phyloP scores from a whole-genome alignment of 495 filamentous ascomycete genomes.

The Talaromyces thailandensis region DNA sequence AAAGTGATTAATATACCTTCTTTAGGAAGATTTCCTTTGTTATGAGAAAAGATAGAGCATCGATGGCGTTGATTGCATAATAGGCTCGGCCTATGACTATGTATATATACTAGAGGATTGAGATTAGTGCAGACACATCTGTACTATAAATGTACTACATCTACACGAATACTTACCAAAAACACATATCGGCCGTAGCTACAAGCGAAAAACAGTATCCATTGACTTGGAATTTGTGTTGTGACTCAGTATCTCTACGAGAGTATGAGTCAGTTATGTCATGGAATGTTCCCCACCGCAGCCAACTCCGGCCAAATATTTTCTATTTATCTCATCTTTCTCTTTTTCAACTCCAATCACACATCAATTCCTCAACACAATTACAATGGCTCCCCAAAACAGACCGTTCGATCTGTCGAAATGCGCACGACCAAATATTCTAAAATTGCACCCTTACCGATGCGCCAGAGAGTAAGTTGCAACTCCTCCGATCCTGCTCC shows the following conservation, averaged over 20 bases:
- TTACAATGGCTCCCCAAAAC: conserved; percentile 29
- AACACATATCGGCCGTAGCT: background rate
- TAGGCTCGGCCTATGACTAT: background rate
- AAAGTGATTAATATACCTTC: background rate
- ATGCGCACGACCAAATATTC: conserved; percentile 77
- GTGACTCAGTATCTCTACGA: background rate
- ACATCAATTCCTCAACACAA: background rate
- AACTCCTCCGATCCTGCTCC: conserved; percentile 8
- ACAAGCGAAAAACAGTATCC: background rate
- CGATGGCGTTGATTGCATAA: conserved; percentile 5
- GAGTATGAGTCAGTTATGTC: background rate
- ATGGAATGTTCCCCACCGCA: background rate
- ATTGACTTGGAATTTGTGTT: background rate
- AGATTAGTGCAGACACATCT: background rate
- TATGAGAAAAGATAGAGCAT: conserved; percentile 1
- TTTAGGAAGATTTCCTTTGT: conserved; percentile 3
- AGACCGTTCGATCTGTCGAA: conserved; percentile 65
- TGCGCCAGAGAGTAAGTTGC: conserved; percentile 68
- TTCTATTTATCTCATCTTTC: background rate
- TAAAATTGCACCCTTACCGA: conserved; percentile 73
- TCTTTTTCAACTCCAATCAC: background rate
- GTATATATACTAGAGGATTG: background rate
- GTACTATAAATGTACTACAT: background rate
- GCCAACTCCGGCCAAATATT: background rate
- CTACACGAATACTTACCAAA: background rate